Base-by-base conservation (phyloP, 208 protist species). In the Wallacemonas sp. region DNA sequence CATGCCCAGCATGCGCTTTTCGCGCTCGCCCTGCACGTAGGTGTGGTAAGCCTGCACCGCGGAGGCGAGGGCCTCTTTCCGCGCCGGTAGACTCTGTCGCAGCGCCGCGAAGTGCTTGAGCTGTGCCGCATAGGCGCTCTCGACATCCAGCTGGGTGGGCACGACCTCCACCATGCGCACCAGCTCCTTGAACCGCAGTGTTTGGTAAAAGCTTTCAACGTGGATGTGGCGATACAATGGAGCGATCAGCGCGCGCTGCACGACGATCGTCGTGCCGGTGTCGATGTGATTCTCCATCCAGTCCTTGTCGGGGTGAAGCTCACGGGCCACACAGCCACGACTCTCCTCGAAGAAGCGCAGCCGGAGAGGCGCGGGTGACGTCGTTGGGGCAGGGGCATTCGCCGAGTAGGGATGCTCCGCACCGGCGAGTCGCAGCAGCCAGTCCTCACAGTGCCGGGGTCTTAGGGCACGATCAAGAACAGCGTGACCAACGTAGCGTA, bases 401-500 rank as follows among this genome's bases (percentile, higher is more conserved):
- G 45, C 12, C 2, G 21, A 11, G n/a, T 21, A 49, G 39, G 62
- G 8, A n/a, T 22, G 31, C 14, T 30, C 9, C 28, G 46, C 53
- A 21, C 51, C 62, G n/a, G 34, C n/a, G 9, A 66, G 36, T 34
- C 42, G 70, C 51, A 87, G 69, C 17, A 86, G 62, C 9, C 74
- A 67, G 30, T 34, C 51, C 11, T 62, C 77, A 51, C 64, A 84
- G 54, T 68, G 70, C 44, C 64, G 62, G 24, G 86, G 45, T 27
- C 72, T 86, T 17, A 75, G 73, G 0, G 58, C 49, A 17, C 73
- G 51, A 55, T 87, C 77, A 12, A 94, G 53, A 14, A 87, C 51
- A 0, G 72, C 70, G n/a, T 75, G 80, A 27, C 88, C 82, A 8
- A 83, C 44, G 72, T 88, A 94, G 28, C 68, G 74, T 14, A 90